phyloP scores from a whole-genome alignment of 2,329 filamentous ascomycete genomes.

The Ilyonectria destructans region DNA sequence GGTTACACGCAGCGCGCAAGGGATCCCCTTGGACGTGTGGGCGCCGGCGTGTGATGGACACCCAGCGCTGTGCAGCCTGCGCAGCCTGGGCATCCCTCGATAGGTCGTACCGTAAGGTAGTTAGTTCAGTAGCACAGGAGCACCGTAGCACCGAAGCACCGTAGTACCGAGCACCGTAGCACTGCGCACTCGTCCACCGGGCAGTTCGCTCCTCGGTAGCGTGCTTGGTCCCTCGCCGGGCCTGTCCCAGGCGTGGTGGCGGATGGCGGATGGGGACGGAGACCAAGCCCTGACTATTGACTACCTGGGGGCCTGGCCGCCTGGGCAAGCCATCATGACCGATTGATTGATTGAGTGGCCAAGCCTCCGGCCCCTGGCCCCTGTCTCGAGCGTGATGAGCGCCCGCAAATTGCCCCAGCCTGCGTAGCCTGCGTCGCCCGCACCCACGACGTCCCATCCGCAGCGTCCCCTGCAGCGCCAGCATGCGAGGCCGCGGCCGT shows the following conservation, averaged over 20 bases:
- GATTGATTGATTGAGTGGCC: conserved; percentile 28
- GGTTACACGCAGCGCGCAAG: conserved; percentile 11
- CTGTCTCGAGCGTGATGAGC: conserved; percentile 36
- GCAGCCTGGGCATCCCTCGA: not conserved
- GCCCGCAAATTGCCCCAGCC: conserved; percentile 41
- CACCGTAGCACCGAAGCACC: not conserved
- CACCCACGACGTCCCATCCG: not conserved
- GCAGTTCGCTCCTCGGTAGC: conserved; percentile 5
- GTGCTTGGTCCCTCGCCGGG: not conserved
- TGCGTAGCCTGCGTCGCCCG: not conserved
- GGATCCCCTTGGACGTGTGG: not conserved
- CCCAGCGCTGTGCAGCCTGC: not conserved
- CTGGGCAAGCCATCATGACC: conserved; percentile 22
- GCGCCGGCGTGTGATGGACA: not conserved
- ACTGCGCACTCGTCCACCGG: not conserved
- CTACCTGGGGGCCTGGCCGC: not conserved
- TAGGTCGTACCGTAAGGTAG: not conserved
- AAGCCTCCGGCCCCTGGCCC: conserved; percentile 23
- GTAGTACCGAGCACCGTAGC: not conserved
- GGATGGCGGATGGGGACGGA: not conserved
- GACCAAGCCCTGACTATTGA: conserved; percentile 3
- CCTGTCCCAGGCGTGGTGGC: not conserved
- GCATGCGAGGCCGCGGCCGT: conserved; percentile 10
- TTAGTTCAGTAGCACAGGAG: not conserved
- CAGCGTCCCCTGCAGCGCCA: conserved; percentile 36